phyloP scores from a whole-genome alignment of 352 stramenopile species.

The Pilasporangium apinafurcum region DNA sequence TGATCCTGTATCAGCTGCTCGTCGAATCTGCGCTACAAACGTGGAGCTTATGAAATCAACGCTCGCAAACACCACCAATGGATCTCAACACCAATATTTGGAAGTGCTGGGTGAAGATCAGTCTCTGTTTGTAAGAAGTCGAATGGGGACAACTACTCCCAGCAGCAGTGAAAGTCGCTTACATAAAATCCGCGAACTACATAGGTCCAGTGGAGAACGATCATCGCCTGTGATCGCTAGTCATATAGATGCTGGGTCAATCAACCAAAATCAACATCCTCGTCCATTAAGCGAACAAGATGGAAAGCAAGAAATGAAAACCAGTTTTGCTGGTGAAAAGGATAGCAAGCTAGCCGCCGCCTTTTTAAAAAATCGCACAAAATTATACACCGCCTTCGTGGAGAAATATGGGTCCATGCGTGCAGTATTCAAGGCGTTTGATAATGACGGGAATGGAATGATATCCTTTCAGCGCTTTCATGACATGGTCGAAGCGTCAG shows the following conservation, averaged over 20 bases:
- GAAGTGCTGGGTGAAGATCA: not conserved
- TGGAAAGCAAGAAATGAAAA: not conserved
- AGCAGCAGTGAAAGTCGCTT: constrained; percentile 10
- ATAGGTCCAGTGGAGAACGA: not conserved
- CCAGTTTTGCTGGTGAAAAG: not conserved
- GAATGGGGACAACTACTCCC: constrained; percentile 4
- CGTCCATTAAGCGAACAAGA: not conserved
- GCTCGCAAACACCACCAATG: constrained; percentile 5
- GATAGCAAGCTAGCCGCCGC: constrained; percentile 11
- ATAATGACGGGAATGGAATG: constrained; percentile 51
- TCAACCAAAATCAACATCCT: not conserved
- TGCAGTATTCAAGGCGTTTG: constrained; percentile 70
- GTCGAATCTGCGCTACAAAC: constrained; percentile 36
- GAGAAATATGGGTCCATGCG: constrained; percentile 74
- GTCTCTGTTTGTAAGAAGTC: constrained; percentile 5
- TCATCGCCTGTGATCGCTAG: too few relatives aligned
- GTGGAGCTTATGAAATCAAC: constrained; percentile 33
- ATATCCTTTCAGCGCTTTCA: constrained; percentile 72
- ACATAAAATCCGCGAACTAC: not conserved
- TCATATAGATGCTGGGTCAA: not conserved
- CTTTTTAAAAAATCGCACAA: constrained; percentile 35
- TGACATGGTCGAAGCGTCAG: constrained; percentile 63
- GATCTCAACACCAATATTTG: not conserved
- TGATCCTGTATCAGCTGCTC: constrained; percentile 14
- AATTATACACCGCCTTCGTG: constrained; percentile 59